Evolutionary conservation across 108 stramenopile species (phyloP).

Genomic region (Asterionellopsis glacialis): DNA sequence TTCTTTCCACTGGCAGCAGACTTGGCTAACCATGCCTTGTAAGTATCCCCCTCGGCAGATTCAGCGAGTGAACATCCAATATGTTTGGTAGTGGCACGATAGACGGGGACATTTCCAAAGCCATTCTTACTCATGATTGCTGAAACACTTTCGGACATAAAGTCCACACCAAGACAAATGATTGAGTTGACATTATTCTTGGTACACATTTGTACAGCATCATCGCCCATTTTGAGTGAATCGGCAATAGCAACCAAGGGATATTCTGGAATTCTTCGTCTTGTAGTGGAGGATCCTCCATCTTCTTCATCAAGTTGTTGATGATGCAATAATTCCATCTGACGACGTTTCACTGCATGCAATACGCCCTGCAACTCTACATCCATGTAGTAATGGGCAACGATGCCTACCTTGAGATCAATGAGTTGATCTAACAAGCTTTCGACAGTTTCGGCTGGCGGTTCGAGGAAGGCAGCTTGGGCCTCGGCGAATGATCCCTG

Average conservation of each 20-base stretch:
- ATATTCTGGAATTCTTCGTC: no score
- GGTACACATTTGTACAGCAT: conserved; percentile 83
- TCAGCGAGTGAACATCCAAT: conserved; percentile 93
- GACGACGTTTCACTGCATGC: conserved; percentile 59
- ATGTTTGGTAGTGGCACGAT: conserved; percentile 54
- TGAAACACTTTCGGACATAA: conserved; percentile 90
- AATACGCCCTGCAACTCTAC: conserved; percentile 91
- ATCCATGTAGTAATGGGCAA: conserved; percentile 98
- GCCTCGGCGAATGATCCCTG: conserved; percentile 87
- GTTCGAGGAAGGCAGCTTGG: conserved; percentile 37
- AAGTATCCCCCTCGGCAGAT: conserved; percentile 76
- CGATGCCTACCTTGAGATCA: conserved; percentile 87
- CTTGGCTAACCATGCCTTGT: conserved; percentile 84
- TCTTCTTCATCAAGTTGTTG: no score
- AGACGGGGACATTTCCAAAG: conserved; percentile 73
- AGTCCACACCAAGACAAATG: conserved; percentile 92
- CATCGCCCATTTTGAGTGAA: conserved; percentile 92
- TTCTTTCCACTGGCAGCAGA: conserved; percentile 22
- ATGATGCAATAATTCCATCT: no score
- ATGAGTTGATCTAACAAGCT: conserved; percentile 40
- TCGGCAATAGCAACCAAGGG: conserved; percentile 92
- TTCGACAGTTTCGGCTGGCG: conserved; percentile 51
- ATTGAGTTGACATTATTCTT: conserved; percentile 39
- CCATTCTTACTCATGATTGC: conserved; percentile 81
- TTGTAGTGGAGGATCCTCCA: no score